These are phyloP conservation scores for Ilyonectria robusta DNA, from an alignment of 2,329 filamentous ascomycete genomes.

Conservation along the genomic window DNA sequence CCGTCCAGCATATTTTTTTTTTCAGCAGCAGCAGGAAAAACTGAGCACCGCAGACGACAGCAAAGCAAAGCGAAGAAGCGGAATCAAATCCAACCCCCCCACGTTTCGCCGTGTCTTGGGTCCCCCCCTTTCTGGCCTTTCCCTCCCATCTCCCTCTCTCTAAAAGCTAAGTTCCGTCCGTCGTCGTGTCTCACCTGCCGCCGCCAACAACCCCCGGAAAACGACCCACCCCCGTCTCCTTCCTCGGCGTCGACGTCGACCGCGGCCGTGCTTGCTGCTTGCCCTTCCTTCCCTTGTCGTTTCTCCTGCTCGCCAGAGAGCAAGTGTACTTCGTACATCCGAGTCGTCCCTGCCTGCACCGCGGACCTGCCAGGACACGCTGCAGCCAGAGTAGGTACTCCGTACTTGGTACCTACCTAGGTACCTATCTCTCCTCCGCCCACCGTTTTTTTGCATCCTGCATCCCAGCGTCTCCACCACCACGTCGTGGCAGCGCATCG, in stretches of 20 bases:
- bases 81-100: slow-evolving; percentile 4
- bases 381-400: neutral
- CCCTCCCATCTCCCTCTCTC: neutral
- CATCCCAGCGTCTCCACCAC: slow-evolving; percentile 45
- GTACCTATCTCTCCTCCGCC: slow-evolving; percentile 26
- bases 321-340: neutral
- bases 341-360: neutral
- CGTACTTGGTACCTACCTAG: slow-evolving; percentile 4
- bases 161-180: slow-evolving; percentile 9
- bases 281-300: neutral
- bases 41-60: slow-evolving; percentile 7
- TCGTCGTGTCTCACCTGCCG: slow-evolving; percentile 24
- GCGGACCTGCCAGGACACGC: neutral
- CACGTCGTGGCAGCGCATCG: slow-evolving; percentile 42
- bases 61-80: neutral
- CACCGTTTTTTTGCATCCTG: slow-evolving; percentile 41
- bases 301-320: neutral
- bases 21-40: slow-evolving; percentile 2
- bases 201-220: slow-evolving; percentile 21
- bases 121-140: neutral
- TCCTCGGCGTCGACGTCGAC: slow-evolving; percentile 18
- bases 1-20: slow-evolving; percentile 6
- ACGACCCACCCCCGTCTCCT: slow-evolving; percentile 21
- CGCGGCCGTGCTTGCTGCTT: neutral
- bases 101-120: neutral